Base-by-base conservation (phyloP, 139 green algal species). In the Ettlia oleoabundans region DNA sequence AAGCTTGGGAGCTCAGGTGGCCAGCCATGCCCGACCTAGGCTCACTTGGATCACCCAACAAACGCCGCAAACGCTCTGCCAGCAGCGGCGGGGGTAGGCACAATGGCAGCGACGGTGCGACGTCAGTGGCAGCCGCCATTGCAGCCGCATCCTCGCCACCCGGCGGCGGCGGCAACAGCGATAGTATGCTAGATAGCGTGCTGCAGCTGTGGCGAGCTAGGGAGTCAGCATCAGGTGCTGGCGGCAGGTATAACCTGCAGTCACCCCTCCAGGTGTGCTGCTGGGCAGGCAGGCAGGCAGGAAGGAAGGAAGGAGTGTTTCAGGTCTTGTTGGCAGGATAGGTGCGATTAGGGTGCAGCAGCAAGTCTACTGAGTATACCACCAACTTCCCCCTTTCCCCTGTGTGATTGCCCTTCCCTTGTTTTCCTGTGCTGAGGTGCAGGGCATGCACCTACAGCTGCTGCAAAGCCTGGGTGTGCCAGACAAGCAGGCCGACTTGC, bases 261-360 rank as follows among this genome's bases (percentile, higher is more conserved):
- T 86, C 94, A 78, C 93, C 90, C 0, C 82, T 94, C 40, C 83
- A 93, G 75, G 75, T 38, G 13, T 30, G 37, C 24, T 58, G 28
- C 24, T 32, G 28, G 37, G 26, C 26, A 58, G 28, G 9, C 18
- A 5, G 55, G 55, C 5, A 65, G 47, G 47, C 47, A 58, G n/a
- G n/a, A n/a, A n/a, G n/a, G n/a, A n/a, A n/a, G n/a, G n/a, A n/a
- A n/a, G n/a, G n/a, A n/a, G n/a, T n/a, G n/a, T n/a, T n/a, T n/a
- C n/a, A n/a, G n/a, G n/a, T n/a, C n/a, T n/a, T n/a, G n/a, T n/a
- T n/a, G n/a, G n/a, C n/a, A n/a, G n/a, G n/a, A n/a, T n/a, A n/a
- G n/a, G n/a, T n/a, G n/a, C n/a, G n/a, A n/a, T n/a, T n/a, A n/a
- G n/a, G n/a, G n/a, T n/a, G n/a, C n/a, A n/a, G n/a, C n/a, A n/a